phyloP scores from a whole-genome alignment of 1,284 basidiomycete genomes.

The Cutaneotrichosporon sp. region DNA sequence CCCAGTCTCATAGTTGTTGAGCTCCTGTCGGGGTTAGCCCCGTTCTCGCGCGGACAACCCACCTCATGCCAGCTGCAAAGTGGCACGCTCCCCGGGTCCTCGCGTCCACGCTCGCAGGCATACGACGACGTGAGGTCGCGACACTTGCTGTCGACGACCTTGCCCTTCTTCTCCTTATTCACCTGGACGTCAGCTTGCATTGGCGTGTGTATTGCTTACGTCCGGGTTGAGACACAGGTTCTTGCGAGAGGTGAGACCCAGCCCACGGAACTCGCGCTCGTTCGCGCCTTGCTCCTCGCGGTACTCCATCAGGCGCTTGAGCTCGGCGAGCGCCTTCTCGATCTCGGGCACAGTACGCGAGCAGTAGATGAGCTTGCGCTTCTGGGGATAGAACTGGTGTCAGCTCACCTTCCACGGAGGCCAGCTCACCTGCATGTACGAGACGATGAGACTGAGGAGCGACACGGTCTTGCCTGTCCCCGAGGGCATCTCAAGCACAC shows the following conservation, averaged over 20 bases:
- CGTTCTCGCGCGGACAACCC: too few species aligned
- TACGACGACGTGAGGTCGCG: conserved; percentile 89
- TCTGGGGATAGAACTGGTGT: conserved; percentile 80
- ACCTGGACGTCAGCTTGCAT: conserved; percentile 60
- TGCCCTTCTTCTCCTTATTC: conserved; percentile 96
- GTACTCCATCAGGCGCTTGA: conserved; percentile 93
- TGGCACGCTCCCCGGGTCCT: conserved; percentile 87
- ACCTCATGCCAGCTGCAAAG: conserved; percentile 97
- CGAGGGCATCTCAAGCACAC: conserved; percentile 99
- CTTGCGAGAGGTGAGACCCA: conserved; percentile 93
- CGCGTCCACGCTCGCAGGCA: conserved; percentile 80
- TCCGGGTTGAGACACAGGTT: conserved; percentile 96
- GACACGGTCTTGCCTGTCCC: conserved; percentile 99
- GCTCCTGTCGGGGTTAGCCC: conserved; percentile 57
- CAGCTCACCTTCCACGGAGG: neutral
- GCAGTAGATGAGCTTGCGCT: conserved; percentile 96
- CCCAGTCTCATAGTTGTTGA: conserved; percentile 79
- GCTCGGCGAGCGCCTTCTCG: conserved; percentile 94
- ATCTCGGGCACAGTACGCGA: conserved; percentile 99
- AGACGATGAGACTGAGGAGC: conserved; percentile 91
- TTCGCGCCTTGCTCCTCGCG: conserved; percentile 74
- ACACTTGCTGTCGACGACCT: conserved; percentile 94
- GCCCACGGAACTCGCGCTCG: conserved; percentile 79
- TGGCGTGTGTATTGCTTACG: conserved; percentile 64
- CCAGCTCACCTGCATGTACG: conserved; percentile 88